Evolutionary conservation across 148 eudicot species (phyloP).

Genomic region (Camellia lanceoleosa): DNA sequence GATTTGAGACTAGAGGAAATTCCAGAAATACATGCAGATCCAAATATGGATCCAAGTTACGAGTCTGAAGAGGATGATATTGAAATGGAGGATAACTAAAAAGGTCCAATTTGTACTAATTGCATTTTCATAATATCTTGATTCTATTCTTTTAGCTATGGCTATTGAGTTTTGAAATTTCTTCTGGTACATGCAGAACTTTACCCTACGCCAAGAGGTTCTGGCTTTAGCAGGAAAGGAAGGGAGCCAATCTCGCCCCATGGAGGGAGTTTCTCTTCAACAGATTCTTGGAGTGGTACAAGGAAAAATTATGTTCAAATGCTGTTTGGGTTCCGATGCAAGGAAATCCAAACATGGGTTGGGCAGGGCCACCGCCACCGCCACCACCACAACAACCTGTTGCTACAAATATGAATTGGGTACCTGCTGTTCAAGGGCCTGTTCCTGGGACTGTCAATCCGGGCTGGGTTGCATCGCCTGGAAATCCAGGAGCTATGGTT

Average conservation of each 20-base stretch:
- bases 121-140: neutral
- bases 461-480: conserved; percentile 37
- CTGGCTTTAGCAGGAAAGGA: conserved; percentile 51
- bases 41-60: conserved; percentile 87
- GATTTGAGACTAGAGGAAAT: conserved; percentile 67
- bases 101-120: conserved; percentile 40
- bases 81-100: conserved; percentile 55
- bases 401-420: conserved; percentile 37
- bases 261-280: conserved; percentile 47
- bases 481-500: conserved; percentile 19
- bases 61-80: conserved; percentile 80
- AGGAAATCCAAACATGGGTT: conserved; percentile 58
- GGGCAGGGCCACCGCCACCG: conserved; percentile 46
- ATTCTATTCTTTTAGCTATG: neutral
- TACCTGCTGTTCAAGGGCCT: conserved; percentile 33
- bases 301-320: conserved; percentile 41
- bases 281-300: conserved; percentile 59
- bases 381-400: conserved; percentile 5
- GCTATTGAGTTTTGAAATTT: conserved; percentile 6
- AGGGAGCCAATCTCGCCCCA: conserved; percentile 62
- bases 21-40: conserved; percentile 89
- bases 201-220: conserved; percentile 42
- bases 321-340: conserved; percentile 36
- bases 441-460: conserved; percentile 26
- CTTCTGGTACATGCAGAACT: conserved; percentile 41